phyloP scores from a whole-genome alignment of 129 eudicot genomes.

The Daucus carota region DNA sequence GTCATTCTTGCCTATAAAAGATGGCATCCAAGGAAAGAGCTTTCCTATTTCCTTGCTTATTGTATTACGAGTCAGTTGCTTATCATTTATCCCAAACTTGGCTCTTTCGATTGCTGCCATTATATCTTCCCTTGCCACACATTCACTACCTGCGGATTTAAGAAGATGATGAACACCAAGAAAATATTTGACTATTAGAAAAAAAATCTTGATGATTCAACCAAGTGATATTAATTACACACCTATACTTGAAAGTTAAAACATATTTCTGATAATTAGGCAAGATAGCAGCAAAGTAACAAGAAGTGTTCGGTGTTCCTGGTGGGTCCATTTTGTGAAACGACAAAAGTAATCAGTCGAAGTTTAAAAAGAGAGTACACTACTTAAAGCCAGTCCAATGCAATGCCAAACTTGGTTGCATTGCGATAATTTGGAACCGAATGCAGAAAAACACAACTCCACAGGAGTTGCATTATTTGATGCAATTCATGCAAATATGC shows the following conservation, averaged over 20 bases:
- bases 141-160: constrained; percentile 59
- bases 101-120: constrained; percentile 99
- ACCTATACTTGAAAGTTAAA: not conserved
- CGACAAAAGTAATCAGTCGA: not conserved
- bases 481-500: too few relatives aligned
- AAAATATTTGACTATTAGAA: not conserved
- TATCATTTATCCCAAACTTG: constrained; percentile 84
- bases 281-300: not conserved
- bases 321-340: not conserved
- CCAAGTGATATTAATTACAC: not conserved
- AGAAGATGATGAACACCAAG: not conserved
- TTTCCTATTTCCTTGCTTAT: constrained; percentile 74
- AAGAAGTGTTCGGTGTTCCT: not conserved
- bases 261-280: not conserved
- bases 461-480: too few relatives aligned
- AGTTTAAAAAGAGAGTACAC: not conserved
- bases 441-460: too few relatives aligned
- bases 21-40: constrained; percentile 92
- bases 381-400: too few relatives aligned
- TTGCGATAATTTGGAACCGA: too few relatives aligned
- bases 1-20: constrained; percentile 41
- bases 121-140: constrained; percentile 87
- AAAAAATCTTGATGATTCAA: not conserved
- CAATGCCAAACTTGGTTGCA: too few relatives aligned
- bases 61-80: constrained; percentile 36